Base-by-base conservation (phyloP, 495 filamentous ascomycete genomes). In the Stereocaulon alpinum region DNA sequence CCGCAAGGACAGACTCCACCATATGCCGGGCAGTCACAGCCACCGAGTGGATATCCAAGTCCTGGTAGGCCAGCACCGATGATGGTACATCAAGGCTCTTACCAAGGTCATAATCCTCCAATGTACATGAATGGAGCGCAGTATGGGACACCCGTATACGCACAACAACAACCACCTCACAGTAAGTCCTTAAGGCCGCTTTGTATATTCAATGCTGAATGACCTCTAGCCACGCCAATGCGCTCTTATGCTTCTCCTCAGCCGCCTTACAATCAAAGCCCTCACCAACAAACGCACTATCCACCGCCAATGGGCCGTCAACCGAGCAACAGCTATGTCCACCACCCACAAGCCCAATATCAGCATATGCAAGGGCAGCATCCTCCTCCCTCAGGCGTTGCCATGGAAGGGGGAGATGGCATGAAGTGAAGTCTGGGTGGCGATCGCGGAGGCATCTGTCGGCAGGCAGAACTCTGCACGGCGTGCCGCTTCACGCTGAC, bases 41-140 rank as follows among this genome's bases (percentile, higher is more conserved):
- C 81, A 14, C 78, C 85, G 3, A 91, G 84, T 66, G 87, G 88
- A 18, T 95, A 86, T 71, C 86, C 88, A n/a, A 92, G 87, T 66
- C 88, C 89, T 1, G 82, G 87, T 54, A 80, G 88, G 20, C 81
- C 80, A 29, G 81, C 86, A 1, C 88, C 87, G 3, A 85, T 91
- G 74, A 91, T 91, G 74, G 91, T 89, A 81, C 86, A 88, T 66
- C 78, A 82, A 69, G 85, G 85, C 53, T 90, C 86, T 22, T 86
- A 89, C 62, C 84, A 86, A 61, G 86, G 86, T 17, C 86, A 89
- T 62, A 72, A 74, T 48, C 73, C 77, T 6, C 77, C 76, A 52
- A 80, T 87, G 67, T 88, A 80, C 54, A 85, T 87, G 82, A 80
- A 80, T 56, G 84, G 83, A 34, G 80, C 75, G 63, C 82, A 82